Percentiles rank a stretch among this genome's conserved stretches.
Evolutionary conservation across 169 alveolate species (phyloP).

Genomic region (Pseudocohnilembus persalinus): DNA sequence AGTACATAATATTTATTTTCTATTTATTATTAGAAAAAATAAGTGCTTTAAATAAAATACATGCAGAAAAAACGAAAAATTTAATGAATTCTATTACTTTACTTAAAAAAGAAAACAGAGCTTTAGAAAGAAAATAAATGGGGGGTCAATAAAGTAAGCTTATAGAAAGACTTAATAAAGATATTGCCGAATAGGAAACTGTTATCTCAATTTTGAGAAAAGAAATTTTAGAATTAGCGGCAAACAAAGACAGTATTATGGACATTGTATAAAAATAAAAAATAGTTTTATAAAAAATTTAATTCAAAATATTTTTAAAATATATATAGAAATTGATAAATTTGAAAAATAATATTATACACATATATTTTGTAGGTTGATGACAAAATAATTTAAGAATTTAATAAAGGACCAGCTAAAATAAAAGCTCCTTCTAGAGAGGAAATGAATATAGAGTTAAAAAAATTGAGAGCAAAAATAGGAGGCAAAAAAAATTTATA

Average conservation of each 20-base stretch:
- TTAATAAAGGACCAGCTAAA: conserved; percentile 55
- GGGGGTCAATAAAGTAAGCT: conserved; percentile 53
- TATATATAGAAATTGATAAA: too few relatives aligned
- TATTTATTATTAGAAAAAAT: conserved; percentile 32
- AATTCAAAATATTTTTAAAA: too few relatives aligned
- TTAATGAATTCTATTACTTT: conserved; percentile 51
- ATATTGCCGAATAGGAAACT: conserved; percentile 48
- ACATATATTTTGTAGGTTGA: too few relatives aligned
- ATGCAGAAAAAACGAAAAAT: conserved; percentile 45
- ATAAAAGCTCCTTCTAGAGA: conserved; percentile 60
- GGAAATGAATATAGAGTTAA: conserved; percentile 65
- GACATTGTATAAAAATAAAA: too few relatives aligned
- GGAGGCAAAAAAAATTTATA: background rate
- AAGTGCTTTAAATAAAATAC: conserved; percentile 47
- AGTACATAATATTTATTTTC: too few relatives aligned
- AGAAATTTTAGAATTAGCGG: conserved; percentile 33
- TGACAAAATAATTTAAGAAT: conserved; percentile 39
- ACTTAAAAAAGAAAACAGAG: conserved; percentile 52
- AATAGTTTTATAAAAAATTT: too few relatives aligned
- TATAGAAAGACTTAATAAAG: conserved; percentile 53
- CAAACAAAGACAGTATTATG: conserved; percentile 1
- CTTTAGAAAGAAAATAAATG: conserved; percentile 50
- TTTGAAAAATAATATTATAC: too few relatives aligned
- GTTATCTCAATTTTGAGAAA: conserved; percentile 56
- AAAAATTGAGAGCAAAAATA: conserved; percentile 26